phyloP scores from a whole-genome alignment of 345 rosid genomes.

The Brassica juncea region DNA sequence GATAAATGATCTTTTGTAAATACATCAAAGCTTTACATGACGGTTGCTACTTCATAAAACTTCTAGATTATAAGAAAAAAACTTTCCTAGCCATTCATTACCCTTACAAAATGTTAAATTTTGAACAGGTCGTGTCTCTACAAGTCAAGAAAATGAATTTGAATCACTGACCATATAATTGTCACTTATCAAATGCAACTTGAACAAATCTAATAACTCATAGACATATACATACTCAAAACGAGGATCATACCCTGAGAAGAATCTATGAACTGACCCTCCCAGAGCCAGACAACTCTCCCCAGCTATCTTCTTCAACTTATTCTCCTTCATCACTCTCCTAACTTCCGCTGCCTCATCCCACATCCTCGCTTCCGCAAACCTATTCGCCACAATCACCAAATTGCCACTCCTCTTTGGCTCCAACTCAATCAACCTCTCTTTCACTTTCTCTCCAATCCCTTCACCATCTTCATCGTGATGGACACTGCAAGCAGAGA shows the following conservation, averaged over 20 bases:
- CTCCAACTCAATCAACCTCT: constrained; percentile 67
- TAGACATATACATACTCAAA: constrained; percentile 39
- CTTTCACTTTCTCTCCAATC: constrained; percentile 51
- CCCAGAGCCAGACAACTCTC: constrained; percentile 67
- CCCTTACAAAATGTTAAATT: background rate
- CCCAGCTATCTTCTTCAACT: constrained; percentile 66
- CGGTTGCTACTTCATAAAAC: background rate
- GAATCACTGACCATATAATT: constrained; percentile 2
- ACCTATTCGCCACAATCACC: constrained; percentile 74
- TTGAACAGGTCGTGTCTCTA: background rate
- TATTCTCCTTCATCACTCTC: constrained; percentile 54
- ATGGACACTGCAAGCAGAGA: constrained; percentile 62
- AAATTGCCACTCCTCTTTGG: constrained; percentile 76
- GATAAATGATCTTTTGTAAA: background rate
- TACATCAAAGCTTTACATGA: background rate
- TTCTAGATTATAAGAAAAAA: too few species aligned
- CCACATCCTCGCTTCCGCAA: constrained; percentile 83
- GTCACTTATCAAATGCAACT: constrained; percentile 46
- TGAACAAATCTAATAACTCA: constrained; percentile 49
- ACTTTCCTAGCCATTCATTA: background rate
- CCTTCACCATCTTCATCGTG: constrained; percentile 45
- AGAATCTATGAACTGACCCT: constrained; percentile 60
- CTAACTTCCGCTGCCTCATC: constrained; percentile 64
- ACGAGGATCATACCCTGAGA: constrained; percentile 59
- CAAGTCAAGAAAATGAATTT: background rate